Percentiles rank a stretch among this genome's conserved stretches.
Conservation (phyloP, 768 basidiomycete species). For the Tephrocybe sp. region DNA sequence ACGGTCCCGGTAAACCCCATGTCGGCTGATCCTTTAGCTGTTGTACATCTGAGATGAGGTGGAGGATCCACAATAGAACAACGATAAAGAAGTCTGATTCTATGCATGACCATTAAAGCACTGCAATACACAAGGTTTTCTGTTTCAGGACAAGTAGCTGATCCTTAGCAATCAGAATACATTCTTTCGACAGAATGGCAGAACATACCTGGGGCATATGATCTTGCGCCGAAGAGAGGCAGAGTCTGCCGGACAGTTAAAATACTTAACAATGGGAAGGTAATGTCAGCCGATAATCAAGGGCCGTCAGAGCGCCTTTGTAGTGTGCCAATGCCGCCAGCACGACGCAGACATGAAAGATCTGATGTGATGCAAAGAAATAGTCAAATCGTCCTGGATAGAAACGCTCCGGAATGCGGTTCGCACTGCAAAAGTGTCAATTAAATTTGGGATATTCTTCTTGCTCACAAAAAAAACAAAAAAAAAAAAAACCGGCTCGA, state of each 20-base stretch:
- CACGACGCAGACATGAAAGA: slow-evolving; percentile 83
- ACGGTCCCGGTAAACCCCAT: slow-evolving; percentile 28
- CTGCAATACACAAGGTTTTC: background rate
- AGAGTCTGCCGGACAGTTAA: background rate
- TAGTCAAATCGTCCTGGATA: slow-evolving; percentile 78
- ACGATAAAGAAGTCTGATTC: background rate
- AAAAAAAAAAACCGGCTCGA: slow-evolving; percentile 13
- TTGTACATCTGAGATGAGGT: background rate
- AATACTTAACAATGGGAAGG: slow-evolving; percentile 20
- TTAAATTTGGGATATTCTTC: slow-evolving; percentile 9
- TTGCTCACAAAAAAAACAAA: slow-evolving; percentile 17
- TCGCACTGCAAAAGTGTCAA: slow-evolving; percentile 55
- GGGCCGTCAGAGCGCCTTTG: slow-evolving; percentile 48
- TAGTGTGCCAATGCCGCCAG: slow-evolving; percentile 71
- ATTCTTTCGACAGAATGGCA: slow-evolving; percentile 3
- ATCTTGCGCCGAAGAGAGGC: background rate
- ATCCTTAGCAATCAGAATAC: background rate
- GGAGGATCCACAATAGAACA: background rate
- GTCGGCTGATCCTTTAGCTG: slow-evolving; percentile 19
- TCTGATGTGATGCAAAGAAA: slow-evolving; percentile 81
- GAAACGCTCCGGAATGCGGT: slow-evolving; percentile 75
- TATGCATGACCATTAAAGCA: background rate
- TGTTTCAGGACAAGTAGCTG: background rate
- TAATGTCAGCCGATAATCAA: slow-evolving; percentile 56
- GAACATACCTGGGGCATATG: slow-evolving; percentile 3